Evolutionary conservation across 1,139 yeast species (phyloP).

Genomic region (Hemisphaericaspora subhashii): DNA sequence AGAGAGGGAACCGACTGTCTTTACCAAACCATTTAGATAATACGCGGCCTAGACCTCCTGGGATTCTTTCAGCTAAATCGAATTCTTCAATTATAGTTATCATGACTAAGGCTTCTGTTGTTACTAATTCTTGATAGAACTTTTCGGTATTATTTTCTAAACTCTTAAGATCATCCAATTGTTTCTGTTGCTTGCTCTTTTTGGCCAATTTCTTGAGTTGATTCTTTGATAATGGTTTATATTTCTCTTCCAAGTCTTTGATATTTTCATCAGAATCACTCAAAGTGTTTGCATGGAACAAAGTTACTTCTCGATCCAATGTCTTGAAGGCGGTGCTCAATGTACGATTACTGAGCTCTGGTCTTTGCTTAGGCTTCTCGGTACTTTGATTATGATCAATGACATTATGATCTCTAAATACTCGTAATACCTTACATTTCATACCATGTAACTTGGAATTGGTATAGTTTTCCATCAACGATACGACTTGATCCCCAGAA

Average conservation of each 20-base stretch:
- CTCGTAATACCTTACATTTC: slow-evolving; percentile 37
- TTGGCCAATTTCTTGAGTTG: slow-evolving; percentile 32
- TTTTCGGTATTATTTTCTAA: slow-evolving; percentile 17
- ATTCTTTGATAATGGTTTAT: slow-evolving; percentile 34
- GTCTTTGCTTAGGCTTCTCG: slow-evolving; percentile 1
- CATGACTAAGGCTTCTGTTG: slow-evolving; percentile 44
- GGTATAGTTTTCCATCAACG: slow-evolving; percentile 38
- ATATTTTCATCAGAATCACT: slow-evolving; percentile 5
- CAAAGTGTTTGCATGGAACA: slow-evolving; percentile 33
- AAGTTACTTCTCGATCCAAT: slow-evolving; percentile 11
- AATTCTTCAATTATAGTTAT: slow-evolving; percentile 36
- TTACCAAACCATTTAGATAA: slow-evolving; percentile 29
- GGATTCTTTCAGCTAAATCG: slow-evolving; percentile 36
- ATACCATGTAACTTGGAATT: slow-evolving; percentile 28
- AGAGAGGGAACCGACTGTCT: slow-evolving; percentile 26
- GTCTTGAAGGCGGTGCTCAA: neutral
- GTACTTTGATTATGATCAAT: neutral
- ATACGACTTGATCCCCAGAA: slow-evolving; percentile 36
- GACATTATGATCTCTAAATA: slow-evolving; percentile 18
- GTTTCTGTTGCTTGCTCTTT: slow-evolving; percentile 21
- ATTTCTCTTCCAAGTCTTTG: slow-evolving; percentile 15
- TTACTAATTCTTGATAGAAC: slow-evolving; percentile 32
- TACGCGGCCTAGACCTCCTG: slow-evolving; percentile 28
- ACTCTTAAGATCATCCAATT: slow-evolving; percentile 14
- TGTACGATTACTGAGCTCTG: neutral